Evolutionary conservation across 23 red algal genomes (phyloP).

Genomic region (Cyanidioschyzon merolae): DNA sequence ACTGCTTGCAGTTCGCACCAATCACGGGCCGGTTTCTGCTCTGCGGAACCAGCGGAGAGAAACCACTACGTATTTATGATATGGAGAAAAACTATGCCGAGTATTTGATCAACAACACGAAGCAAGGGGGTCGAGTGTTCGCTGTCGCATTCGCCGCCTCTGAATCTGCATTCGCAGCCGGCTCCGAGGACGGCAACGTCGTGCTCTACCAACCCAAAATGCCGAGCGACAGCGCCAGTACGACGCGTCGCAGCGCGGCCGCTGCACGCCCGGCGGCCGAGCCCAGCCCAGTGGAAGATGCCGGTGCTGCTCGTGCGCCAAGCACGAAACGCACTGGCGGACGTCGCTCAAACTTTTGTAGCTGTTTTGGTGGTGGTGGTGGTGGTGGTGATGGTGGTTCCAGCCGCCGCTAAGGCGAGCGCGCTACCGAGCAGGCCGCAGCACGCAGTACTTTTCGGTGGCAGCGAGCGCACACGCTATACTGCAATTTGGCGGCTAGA

Average conservation of each 20-base stretch:
- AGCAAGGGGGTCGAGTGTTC: constrained; percentile 8
- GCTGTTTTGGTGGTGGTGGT: background rate
- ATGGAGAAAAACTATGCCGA: constrained; percentile 10
- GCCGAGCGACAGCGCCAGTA: background rate
- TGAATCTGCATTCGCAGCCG: background rate
- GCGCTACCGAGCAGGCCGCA: no score
- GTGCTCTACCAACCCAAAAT: background rate
- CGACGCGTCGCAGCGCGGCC: background rate
- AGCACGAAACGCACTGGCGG: background rate
- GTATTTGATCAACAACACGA: background rate
- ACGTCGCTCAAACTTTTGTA: background rate
- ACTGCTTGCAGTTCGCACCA: constrained; percentile 10
- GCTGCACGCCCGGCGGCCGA: background rate
- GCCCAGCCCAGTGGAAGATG: background rate
- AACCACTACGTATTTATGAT: background rate
- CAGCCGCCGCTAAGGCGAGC: no score
- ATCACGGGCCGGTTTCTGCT: background rate
- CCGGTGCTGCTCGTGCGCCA: background rate
- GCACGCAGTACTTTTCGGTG: no score
- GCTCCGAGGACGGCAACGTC: background rate
- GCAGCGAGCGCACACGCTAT: no score
- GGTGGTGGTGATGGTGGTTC: no score
- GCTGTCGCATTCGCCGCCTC: background rate
- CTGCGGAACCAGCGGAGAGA: constrained; percentile 10
- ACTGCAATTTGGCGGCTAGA: no score